phyloP scores from a whole-genome alignment of 179 eudicot genomes.

The Drosera spatulata region DNA sequence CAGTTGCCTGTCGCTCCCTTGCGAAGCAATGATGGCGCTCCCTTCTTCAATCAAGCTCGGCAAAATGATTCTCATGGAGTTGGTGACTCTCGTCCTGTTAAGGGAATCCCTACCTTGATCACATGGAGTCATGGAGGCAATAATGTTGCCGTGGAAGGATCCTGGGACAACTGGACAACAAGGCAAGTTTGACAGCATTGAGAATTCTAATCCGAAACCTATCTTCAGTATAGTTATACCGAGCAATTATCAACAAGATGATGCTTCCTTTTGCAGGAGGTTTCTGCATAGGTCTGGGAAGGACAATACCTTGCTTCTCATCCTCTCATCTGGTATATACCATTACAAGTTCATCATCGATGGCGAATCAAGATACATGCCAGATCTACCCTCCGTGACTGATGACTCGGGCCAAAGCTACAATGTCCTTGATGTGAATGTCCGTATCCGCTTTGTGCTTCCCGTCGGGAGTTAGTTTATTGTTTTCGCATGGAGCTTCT shows the following conservation, averaged over 20 bases:
- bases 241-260: neutral
- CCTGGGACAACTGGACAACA: conserved; percentile 86
- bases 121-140: conserved; percentile 85
- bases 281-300: conserved; percentile 62
- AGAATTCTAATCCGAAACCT: neutral
- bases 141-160: conserved; percentile 73
- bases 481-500: neutral
- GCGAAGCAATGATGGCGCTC: conserved; percentile 32
- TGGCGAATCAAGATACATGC: conserved; percentile 56
- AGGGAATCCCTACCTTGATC: conserved; percentile 66
- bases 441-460: conserved; percentile 24
- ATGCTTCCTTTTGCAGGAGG: conserved; percentile 40
- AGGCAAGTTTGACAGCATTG: conserved; percentile 23
- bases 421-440: conserved; percentile 78
- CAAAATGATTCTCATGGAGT: conserved; percentile 27
- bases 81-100: conserved; percentile 39
- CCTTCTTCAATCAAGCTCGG: conserved; percentile 29
- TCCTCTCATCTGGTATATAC: conserved; percentile 68
- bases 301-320: conserved; percentile 63
- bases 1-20: conserved; percentile 69
- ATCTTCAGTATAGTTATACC: neutral
- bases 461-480: neutral
- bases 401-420: conserved; percentile 56
- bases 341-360: conserved; percentile 76
- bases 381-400: conserved; percentile 65